Conservation (phyloP, 805 yeast species). For the Myxozyma neotropica region DNA sequence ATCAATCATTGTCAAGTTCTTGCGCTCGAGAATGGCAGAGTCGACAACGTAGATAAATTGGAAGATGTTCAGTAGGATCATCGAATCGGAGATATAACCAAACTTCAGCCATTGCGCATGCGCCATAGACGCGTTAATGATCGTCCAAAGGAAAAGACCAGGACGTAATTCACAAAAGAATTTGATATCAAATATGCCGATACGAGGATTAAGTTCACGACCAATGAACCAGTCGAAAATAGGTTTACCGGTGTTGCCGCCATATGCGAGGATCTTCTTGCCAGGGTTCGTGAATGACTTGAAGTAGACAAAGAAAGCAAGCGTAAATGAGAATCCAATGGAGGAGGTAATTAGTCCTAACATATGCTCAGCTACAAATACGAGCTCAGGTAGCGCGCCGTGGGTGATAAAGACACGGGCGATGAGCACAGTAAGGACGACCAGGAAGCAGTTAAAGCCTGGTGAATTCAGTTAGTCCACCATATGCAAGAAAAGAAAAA, state of each 20-base stretch:
- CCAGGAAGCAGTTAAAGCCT: slow-evolving; percentile 48
- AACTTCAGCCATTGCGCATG: slow-evolving; percentile 72
- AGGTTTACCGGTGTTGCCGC: slow-evolving; percentile 78
- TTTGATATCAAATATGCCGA: slow-evolving; percentile 82
- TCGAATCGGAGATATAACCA: slow-evolving; percentile 69
- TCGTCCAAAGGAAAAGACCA: slow-evolving; percentile 83
- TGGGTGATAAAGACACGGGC: slow-evolving; percentile 57
- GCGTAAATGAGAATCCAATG: slow-evolving; percentile 60
- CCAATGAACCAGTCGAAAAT: slow-evolving; percentile 91
- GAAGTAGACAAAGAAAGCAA: slow-evolving; percentile 68
- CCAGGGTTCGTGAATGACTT: slow-evolving; percentile 61
- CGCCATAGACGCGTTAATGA: slow-evolving; percentile 70
- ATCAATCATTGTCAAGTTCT: slow-evolving; percentile 91
- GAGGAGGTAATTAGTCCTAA: slow-evolving; percentile 65
- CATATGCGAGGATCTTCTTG: slow-evolving; percentile 76
- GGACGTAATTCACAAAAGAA: slow-evolving; percentile 93
- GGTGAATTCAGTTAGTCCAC: no score
- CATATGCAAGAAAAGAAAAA: no score
- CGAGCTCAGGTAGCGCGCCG: slow-evolving; percentile 59
- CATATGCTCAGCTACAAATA: slow-evolving; percentile 69
- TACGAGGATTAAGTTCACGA: slow-evolving; percentile 89
- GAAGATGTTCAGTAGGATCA: slow-evolving; percentile 65
- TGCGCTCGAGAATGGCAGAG: slow-evolving; percentile 89
- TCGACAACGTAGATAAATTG: slow-evolving; percentile 86
- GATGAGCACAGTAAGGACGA: slow-evolving; percentile 47